Evolutionary conservation across 306 rosid species (phyloP).

Genomic region (Castanea crenata): DNA sequence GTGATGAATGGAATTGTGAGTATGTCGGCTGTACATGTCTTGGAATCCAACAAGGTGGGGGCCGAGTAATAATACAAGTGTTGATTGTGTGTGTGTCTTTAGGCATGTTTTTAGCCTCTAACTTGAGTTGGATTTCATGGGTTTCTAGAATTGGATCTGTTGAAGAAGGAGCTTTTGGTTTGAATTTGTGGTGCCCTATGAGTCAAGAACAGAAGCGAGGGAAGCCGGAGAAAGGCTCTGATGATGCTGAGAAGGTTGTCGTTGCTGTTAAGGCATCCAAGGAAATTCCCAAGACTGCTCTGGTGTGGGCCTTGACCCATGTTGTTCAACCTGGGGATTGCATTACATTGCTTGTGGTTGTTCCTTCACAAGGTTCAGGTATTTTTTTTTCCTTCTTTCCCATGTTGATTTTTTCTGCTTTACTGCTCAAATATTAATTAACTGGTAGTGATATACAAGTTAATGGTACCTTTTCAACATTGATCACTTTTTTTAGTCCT

Average conservation of each 20-base stretch:
- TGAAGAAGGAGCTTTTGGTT: constrained; percentile 19
- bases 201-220: constrained; percentile 72
- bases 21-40: constrained; percentile 39
- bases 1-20: constrained; percentile 29
- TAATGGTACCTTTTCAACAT: background rate
- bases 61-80: constrained; percentile 27
- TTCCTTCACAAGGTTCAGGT: constrained; percentile 90
- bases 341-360: constrained; percentile 89
- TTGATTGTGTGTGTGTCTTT: constrained; percentile 22
- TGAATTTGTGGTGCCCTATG: constrained; percentile 38
- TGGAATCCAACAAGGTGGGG: constrained; percentile 39
- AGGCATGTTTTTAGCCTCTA: constrained; percentile 12
- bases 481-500: background rate
- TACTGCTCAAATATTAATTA: background rate
- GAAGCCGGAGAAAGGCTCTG: constrained; percentile 74
- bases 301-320: constrained; percentile 95
- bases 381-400: constrained; percentile 6
- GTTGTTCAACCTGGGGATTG: constrained; percentile 99
- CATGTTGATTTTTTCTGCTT: constrained; percentile 13
- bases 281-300: constrained; percentile 92
- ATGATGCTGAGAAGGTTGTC: constrained; percentile 80
- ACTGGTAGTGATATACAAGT: background rate
- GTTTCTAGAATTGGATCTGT: constrained; percentile 35
- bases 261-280: constrained; percentile 92
- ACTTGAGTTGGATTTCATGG: constrained; percentile 27